These are phyloP conservation scores for Penium margaritaceum DNA, from an alignment of 139 green algal genomes.

Conservation along the genomic window DNA sequence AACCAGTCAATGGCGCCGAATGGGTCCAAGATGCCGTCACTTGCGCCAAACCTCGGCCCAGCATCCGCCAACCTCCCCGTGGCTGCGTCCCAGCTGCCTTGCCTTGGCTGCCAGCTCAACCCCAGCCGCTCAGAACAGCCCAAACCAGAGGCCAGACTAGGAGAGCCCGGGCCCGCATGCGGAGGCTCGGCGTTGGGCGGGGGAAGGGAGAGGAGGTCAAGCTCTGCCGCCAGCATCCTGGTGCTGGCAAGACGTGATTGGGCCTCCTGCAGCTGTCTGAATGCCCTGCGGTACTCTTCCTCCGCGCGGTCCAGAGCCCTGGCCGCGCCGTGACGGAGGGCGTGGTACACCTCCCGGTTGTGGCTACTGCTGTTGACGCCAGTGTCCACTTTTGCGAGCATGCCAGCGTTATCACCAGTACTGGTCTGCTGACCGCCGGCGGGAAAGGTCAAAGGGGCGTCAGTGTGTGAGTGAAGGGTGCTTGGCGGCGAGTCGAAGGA, in stretches of 20 bases:
- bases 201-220: background rate
- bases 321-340: background rate
- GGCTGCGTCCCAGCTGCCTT: background rate
- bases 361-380: too few relatives aligned
- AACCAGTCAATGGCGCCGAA: too few relatives aligned
- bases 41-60: too few relatives aligned
- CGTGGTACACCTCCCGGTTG: too few relatives aligned
- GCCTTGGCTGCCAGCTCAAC: background rate
- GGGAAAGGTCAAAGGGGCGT: too few relatives aligned
- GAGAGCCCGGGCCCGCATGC: background rate
- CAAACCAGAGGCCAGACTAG: background rate
- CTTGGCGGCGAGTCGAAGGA: too few relatives aligned
- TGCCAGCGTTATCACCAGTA: too few relatives aligned
- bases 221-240: background rate
- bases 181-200: background rate
- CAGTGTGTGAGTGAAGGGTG: too few relatives aligned
- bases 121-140: background rate
- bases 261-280: background rate
- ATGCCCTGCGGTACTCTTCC: conserved; percentile 1
- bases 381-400: too few relatives aligned
- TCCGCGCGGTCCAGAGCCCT: background rate
- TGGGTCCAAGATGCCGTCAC: too few relatives aligned
- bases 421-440: too few relatives aligned
- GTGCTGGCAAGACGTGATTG: background rate
- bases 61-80: background rate